Percentiles rank a stretch among this genome's conserved stretches.
These are phyloP conservation scores for Cryptococcus sp. DNA, from an alignment of 1,284 basidiomycete genomes.

Conservation along the genomic window DNA sequence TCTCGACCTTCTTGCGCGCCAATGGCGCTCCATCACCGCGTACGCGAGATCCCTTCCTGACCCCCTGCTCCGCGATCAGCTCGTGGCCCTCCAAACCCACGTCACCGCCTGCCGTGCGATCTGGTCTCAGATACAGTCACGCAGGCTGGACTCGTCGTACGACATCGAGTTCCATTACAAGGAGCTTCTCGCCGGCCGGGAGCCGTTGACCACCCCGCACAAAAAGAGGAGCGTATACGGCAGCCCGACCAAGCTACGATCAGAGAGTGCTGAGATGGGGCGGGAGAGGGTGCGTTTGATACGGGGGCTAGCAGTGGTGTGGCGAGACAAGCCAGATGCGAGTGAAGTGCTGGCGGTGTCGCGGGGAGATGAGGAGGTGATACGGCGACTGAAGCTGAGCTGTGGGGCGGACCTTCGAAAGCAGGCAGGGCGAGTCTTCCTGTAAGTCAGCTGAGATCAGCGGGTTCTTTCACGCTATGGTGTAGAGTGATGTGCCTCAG, in stretches of 20 bases:
- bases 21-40: background rate
- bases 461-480: background rate
- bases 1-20: background rate
- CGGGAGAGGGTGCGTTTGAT: constrained; percentile 14
- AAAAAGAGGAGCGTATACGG: background rate
- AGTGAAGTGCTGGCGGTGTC: constrained; percentile 14
- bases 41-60: constrained; percentile 1
- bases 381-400: constrained; percentile 18
- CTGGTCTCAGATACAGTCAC: background rate
- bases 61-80: background rate
- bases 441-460: background rate
- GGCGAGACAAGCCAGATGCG: constrained; percentile 13
- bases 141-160: background rate
- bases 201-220: background rate
- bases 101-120: constrained; percentile 6
- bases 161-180: constrained; percentile 2
- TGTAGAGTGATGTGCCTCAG: background rate
- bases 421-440: background rate
- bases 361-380: constrained; percentile 5
- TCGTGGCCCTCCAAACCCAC: constrained; percentile 3
- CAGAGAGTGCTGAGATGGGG: background rate
- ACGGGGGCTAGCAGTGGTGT: constrained; percentile 26
- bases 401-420: constrained; percentile 15
- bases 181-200: background rate
- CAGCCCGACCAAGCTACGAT: constrained; percentile 7